Evolutionary conservation across 208 protist genomes (phyloP).

Genomic region (Vickermania ingenoplastis): DNA sequence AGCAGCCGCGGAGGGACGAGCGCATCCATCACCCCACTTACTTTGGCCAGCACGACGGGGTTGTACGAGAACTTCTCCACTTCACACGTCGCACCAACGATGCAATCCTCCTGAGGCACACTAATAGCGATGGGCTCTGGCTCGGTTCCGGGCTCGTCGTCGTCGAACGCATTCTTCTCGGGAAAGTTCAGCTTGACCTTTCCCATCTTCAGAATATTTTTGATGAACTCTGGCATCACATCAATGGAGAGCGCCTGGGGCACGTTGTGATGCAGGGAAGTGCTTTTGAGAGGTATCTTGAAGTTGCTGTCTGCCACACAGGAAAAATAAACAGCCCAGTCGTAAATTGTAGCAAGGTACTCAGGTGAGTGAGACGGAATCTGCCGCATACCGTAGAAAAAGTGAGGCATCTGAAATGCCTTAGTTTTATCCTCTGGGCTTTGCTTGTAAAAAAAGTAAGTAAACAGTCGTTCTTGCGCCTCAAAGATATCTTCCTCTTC

Average conservation of each 20-base stretch:
- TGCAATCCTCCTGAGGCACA: not conserved
- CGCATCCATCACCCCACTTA: conserved; percentile 10
- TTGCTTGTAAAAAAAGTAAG: not conserved
- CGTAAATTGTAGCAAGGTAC: conserved; percentile 10
- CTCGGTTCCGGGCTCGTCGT: not conserved
- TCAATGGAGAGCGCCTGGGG: not conserved
- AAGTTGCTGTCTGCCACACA: conserved; percentile 3
- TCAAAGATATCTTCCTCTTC: not conserved
- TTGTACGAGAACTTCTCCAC: conserved; percentile 6
- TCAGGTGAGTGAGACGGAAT: conserved; percentile 6
- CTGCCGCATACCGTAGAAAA: conserved; percentile 16
- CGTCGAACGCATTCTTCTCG: not conserved
- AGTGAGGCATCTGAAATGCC: not conserved
- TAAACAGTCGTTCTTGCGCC: not conserved
- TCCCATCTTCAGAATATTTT: not conserved
- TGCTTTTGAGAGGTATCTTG: not conserved
- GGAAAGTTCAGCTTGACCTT: not conserved
- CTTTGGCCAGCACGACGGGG: conserved; percentile 9
- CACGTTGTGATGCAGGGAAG: not conserved
- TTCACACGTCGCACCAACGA: not conserved
- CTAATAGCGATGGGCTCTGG: not conserved
- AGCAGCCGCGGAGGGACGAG: conserved; percentile 15
- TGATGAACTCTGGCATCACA: conserved; percentile 3
- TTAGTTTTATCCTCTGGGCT: not conserved
- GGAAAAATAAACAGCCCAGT: conserved; percentile 3